Base-by-base conservation (phyloP, 2,329 filamentous ascomycete species). In the Lachnellula arida region DNA sequence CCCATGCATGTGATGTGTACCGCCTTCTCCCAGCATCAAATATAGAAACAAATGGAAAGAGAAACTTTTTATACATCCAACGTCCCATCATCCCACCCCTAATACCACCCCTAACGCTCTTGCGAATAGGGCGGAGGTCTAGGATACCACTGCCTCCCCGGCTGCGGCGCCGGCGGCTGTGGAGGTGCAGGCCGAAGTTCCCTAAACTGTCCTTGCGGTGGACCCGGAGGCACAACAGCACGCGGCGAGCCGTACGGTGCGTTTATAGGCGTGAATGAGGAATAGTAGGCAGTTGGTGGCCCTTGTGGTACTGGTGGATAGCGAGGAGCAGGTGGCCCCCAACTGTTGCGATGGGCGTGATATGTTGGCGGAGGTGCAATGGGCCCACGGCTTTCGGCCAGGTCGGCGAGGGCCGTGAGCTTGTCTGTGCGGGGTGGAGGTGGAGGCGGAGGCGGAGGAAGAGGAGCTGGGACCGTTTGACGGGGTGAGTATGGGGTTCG, bases 111-210 rank as follows among this genome's bases (percentile, higher is more conserved):
- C 22, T 17, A 22, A 22, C 22, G 11, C 19, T 19, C 17, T 12
- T n/a, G 19, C 9, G 42, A 23, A 23, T 17, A 23, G 6, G 42
- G 42, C 3, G 42, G 42, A 12, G 15, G 15, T 22, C n/a, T 17
- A 17, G n/a, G n/a, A 17, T 17, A 44, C 42, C 42, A 44, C 42
- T 12, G n/a, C 22, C 19, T 50, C 34, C 15, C 32, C 35, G 25
- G 49, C 35, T 19, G 46, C 22, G 52, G 55, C 8, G 47, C 51
- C 5, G 43, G 43, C 23, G 48, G 48, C 46, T 56, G 53, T 28
- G 60, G 58, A 44, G 59, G 60, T 15, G 62, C 58, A 34, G 62
- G 62, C 49, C 58, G 49, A 2, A 64, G 44, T 25, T 61, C 57
- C 14, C 62, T 46, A 22, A 55, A 60, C 39, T 48, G 19, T 14